Base-by-base conservation (phyloP, 768 basidiomycete genomes). In the Lactarius deliciosus region DNA sequence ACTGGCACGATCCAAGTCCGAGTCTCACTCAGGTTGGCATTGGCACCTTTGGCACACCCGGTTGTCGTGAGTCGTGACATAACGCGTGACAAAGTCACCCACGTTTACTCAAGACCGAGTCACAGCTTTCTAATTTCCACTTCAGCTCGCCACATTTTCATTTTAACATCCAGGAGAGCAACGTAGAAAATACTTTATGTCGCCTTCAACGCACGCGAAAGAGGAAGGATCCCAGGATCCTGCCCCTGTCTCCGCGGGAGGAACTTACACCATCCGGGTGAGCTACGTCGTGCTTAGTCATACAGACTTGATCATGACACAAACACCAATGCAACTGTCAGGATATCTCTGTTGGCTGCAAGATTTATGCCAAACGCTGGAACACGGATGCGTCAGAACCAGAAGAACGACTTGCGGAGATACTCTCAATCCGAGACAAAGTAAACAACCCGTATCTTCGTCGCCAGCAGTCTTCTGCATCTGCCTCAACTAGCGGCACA, bases 341-440 rank as follows among this genome's bases (percentile, higher is more conserved):
- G 95, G 89, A 87, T 41, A 87, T 98, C 72, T 84, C 86, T 66
- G 91, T 95, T 73, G 97, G 97, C 64, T 98, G 96, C 81, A 98
- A 98, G 80, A 85, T 99, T 75, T 95, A 89, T 79, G 92, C 96
- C 71, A 86, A 85, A 53, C 89, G 96, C 70, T 88, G 90, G 67
- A 85, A 84, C 53, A 78, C 87, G 56, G 87, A 89, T 72, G 92
- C 90, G 3, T 69, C 65, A 55, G 81, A 86, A 71, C 78, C 81
- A 56, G 96, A 98, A 78, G 93, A 97, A 74, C 90, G 96, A 57
- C 86, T 95, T 61, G 97, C 96, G 16, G 97, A 99, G 80, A 90
- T 99, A 71, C 83, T 99, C 34, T 96, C 94, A 64, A 94, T 96
- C 63, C 90, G 97, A 57, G 93, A 96, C 75, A 91, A 90, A 77